Conservation (phyloP, 2,329 filamentous ascomycete species). For the Talaromyces islandicus region DNA sequence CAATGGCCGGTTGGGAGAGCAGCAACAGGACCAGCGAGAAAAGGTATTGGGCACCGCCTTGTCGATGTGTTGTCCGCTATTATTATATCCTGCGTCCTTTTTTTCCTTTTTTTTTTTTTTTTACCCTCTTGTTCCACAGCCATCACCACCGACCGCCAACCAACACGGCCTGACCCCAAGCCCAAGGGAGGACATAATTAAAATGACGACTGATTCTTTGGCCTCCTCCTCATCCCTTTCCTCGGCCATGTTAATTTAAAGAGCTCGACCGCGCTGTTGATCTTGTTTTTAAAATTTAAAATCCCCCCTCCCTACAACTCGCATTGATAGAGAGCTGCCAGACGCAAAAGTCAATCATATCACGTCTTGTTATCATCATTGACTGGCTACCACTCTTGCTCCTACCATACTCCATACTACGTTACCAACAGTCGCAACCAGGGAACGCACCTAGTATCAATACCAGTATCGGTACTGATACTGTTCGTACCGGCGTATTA, state of each 20-base stretch:
- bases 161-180: background rate
- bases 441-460: background rate
- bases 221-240: background rate
- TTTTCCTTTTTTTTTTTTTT: background rate
- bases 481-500: slow-evolving; percentile 6
- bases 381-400: no score
- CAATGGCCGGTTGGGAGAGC: background rate
- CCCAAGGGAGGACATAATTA: background rate
- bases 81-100: background rate
- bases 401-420: no score
- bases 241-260: background rate
- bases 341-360: background rate
- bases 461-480: background rate
- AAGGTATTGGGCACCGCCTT: background rate
- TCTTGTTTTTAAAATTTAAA: background rate
- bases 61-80: background rate
- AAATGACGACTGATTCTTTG: background rate
- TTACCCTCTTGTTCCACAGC: background rate
- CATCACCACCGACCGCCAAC: background rate
- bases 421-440: background rate
- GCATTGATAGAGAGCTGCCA: background rate
- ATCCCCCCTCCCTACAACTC: no score
- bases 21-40: background rate
- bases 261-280: background rate
- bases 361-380: no score